Evolutionary conservation across 768 basidiomycete genomes (phyloP), one percentile per base, ranked within the genome.

Genomic region (Rhodocollybia butyracea): DNA sequence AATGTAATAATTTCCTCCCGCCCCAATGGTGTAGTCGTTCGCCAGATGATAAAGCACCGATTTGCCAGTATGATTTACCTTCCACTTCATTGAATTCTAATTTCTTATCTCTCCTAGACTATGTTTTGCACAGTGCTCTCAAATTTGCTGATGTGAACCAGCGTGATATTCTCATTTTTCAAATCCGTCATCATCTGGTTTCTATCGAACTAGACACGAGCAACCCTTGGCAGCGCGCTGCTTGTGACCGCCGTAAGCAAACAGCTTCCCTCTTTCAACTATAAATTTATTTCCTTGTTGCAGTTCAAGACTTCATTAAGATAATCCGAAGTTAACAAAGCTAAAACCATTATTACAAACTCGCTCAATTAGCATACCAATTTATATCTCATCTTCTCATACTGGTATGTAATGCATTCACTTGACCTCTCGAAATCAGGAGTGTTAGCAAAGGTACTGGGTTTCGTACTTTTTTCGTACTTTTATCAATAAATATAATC

Each of bases 31-130:
- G 87, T 79, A 58, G 79, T 91, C 26, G 79, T 90, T 57, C 80
- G 80, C 2, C 81, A 83, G 70, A 75, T 83, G 78, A 89, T 95
- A 82, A 89, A 89, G 71, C 91, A 96, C 66, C 90, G 90, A 63
- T 94, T 82, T 70, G 91, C 87, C 47, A 94, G 88, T 94, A 65
- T 66, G 92, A 81, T 34, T 43, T 15, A 40, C 40, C 27, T 48
- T 43, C 41, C 53, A 40, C 38, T 45, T 24, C 10, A 2, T 4
- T 27, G 13, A 11, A n/a, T 46, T 22, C 38, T 60, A 8, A 54
- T 7, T 36, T 5, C 30, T 21, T 26, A 59, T n/a, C n/a, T n/a
- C n/a, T n/a, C 54, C 21, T 30, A 93, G 91, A 94, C 68, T 94
- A 93, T 66, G 92, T 94, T 56, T 77, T 94, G 41, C 92, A 94